Evolutionary conservation across 106 monocot genomes (phyloP).

Genomic region (Phalaenopsis equestris): DNA sequence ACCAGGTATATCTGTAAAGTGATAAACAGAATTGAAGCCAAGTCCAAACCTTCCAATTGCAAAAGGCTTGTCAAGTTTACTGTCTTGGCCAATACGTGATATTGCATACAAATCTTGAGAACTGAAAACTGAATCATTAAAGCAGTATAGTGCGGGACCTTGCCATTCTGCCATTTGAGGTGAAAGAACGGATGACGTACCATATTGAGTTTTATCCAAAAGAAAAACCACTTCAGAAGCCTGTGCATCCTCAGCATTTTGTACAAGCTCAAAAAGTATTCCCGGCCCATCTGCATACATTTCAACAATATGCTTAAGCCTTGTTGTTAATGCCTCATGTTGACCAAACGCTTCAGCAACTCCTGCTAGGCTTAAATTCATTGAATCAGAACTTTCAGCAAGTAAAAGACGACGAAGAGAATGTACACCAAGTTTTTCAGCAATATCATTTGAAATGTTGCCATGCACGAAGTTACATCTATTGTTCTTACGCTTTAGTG

Average conservation of each 20-base stretch:
- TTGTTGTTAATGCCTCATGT: slow-evolving; percentile 95
- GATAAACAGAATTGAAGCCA: slow-evolving; percentile 98
- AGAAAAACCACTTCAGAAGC: slow-evolving; percentile 95
- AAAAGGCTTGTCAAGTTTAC: slow-evolving; percentile 92
- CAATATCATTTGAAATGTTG: slow-evolving; percentile 89
- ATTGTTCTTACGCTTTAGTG: slow-evolving; percentile 32
- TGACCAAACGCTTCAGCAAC: slow-evolving; percentile 99
- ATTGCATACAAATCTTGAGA: slow-evolving; percentile 96
- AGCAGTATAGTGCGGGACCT: slow-evolving; percentile 98
- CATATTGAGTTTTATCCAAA: slow-evolving; percentile 92
- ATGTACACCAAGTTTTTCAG: slow-evolving; percentile 86
- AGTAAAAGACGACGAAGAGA: slow-evolving; percentile 91
- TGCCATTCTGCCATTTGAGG: slow-evolving; percentile 99
- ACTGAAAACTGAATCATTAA: slow-evolving; percentile 92
- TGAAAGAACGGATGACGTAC: slow-evolving; percentile 93
- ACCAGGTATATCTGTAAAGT: slow-evolving; percentile 95
- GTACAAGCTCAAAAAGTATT: slow-evolving; percentile 96
- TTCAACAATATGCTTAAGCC: slow-evolving; percentile 97
- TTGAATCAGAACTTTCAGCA: slow-evolving; percentile 92
- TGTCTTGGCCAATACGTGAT: slow-evolving; percentile 96
- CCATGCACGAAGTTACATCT: slow-evolving; percentile 82
- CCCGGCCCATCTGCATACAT: slow-evolving; percentile 99
- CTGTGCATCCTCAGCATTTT: slow-evolving; percentile 98
- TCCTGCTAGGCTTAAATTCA: slow-evolving; percentile 94
- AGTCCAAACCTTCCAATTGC: slow-evolving; percentile 97